Percentiles rank a stretch among this genome's conserved stretches.
Evolutionary conservation across 2,329 filamentous ascomycete species (phyloP).

Genomic region (Alternaria sp.): DNA sequence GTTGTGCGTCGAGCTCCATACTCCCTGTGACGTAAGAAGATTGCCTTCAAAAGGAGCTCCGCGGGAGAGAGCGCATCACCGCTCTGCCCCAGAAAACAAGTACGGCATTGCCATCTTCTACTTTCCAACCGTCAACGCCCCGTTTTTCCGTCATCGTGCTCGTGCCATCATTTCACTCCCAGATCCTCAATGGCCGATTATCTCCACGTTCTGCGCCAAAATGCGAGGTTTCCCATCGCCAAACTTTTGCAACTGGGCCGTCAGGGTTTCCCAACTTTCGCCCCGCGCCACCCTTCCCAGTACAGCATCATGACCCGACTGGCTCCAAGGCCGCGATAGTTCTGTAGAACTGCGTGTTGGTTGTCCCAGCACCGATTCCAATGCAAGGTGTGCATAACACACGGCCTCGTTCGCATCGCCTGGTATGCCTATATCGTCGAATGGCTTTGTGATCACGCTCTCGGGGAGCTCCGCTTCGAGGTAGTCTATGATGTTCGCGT

Average conservation of each 20-base stretch:
- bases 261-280: constrained; percentile 18
- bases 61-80: neutral
- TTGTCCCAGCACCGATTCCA: constrained; percentile 56
- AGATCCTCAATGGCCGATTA: constrained; percentile 1
- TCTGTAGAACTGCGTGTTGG: neutral
- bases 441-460: constrained; percentile 58
- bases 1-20: neutral
- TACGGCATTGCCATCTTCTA: neutral
- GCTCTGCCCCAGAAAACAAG: neutral
- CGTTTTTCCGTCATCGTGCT: neutral
- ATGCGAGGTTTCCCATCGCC: constrained; percentile 14
- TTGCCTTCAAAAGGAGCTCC: neutral
- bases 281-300: constrained; percentile 18
- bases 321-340: neutral
- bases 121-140: neutral
- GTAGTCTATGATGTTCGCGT: constrained; percentile 63
- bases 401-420: constrained; percentile 65
- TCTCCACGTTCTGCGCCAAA: constrained; percentile 7
- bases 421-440: constrained; percentile 65
- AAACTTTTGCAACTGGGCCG: constrained; percentile 17
- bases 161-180: neutral
- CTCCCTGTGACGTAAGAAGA: neutral
- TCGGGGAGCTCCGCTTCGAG: constrained; percentile 58
- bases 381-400: constrained; percentile 66
- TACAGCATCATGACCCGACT: constrained; percentile 3